Conservation (phyloP, 1,284 basidiomycete genomes). For the Ceraceosorus bombacis region DNA sequence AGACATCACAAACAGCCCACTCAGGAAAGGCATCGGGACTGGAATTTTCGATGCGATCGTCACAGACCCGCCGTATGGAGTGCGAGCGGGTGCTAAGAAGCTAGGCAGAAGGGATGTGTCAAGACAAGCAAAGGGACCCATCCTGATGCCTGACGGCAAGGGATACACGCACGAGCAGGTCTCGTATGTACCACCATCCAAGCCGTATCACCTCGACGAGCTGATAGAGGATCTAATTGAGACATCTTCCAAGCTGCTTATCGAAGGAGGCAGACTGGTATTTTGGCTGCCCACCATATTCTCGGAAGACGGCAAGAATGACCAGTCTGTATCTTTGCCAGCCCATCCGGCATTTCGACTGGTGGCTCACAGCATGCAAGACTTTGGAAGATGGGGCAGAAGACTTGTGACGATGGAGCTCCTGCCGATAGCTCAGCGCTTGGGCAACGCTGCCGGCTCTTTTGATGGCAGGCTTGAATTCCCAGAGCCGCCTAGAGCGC, state of each 20-base stretch:
- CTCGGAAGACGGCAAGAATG: slow-evolving; percentile 52
- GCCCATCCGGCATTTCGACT: slow-evolving; percentile 74
- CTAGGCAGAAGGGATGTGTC: slow-evolving; percentile 61
- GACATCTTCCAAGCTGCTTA: slow-evolving; percentile 74
- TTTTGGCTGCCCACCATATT: slow-evolving; percentile 57
- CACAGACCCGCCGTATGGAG: slow-evolving; percentile 63
- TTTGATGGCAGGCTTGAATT: background rate
- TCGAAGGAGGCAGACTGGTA: slow-evolving; percentile 77
- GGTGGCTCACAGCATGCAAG: slow-evolving; percentile 80
- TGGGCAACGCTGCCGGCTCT: background rate
- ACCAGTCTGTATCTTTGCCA: slow-evolving; percentile 61
- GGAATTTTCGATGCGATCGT: slow-evolving; percentile 83
- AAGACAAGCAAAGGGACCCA: slow-evolving; percentile 44
- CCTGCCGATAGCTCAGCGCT: background rate
- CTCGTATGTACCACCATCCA: slow-evolving; percentile 60
- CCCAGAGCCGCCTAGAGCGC: background rate
- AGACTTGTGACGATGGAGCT: slow-evolving; percentile 18
- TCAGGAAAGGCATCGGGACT: slow-evolving; percentile 60
- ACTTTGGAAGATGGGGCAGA: slow-evolving; percentile 91
- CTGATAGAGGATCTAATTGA: slow-evolving; percentile 74
- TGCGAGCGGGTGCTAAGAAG: slow-evolving; percentile 90
- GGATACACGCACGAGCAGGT: slow-evolving; percentile 32
- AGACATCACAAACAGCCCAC: slow-evolving; percentile 81
- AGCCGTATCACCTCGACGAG: slow-evolving; percentile 84
- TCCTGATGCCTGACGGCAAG: slow-evolving; percentile 43